Evolutionary conservation across 768 basidiomycete genomes (phyloP).

Genomic region (Amanita jacksonii): DNA sequence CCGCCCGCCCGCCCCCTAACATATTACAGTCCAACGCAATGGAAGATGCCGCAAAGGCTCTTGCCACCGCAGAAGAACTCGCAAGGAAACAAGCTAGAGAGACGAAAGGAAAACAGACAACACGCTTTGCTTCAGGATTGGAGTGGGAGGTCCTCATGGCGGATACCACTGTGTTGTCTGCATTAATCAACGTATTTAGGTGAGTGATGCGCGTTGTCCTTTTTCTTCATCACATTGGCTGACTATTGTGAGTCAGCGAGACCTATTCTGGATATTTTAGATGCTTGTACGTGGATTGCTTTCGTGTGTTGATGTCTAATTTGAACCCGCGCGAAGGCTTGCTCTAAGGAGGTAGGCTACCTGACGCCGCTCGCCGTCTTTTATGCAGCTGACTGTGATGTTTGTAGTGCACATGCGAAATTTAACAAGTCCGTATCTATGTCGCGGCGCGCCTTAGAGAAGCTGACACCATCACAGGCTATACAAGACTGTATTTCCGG

Average conservation of each 20-base stretch:
- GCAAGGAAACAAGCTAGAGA: slow-evolving; percentile 40
- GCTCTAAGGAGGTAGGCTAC: slow-evolving; percentile 41
- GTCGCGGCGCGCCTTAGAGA: no score
- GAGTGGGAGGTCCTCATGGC: slow-evolving; percentile 75
- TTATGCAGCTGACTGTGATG: neutral
- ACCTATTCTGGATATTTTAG: slow-evolving; percentile 73
- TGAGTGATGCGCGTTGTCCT: slow-evolving; percentile 21
- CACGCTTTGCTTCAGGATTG: slow-evolving; percentile 46
- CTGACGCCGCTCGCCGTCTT: neutral
- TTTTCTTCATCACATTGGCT: neutral
- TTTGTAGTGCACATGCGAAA: slow-evolving; percentile 59
- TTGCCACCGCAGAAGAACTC: slow-evolving; percentile 51
- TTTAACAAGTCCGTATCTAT: slow-evolving; percentile 47
- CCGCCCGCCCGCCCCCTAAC: no score
- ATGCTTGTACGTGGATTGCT: slow-evolving; percentile 45
- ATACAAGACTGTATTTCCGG: slow-evolving; percentile 59
- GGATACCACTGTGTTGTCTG: slow-evolving; percentile 61
- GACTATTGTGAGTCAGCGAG: slow-evolving; percentile 28
- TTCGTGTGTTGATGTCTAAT: neutral
- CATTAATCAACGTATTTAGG: slow-evolving; percentile 64
- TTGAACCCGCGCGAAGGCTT: slow-evolving; percentile 18
- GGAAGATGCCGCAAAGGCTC: slow-evolving; percentile 47
- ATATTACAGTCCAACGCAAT: slow-evolving; percentile 50
- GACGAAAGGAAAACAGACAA: slow-evolving; percentile 25
- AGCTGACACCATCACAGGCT: no score